Percentiles rank a stretch among this genome's conserved stretches.
These are phyloP conservation scores for Alternaria atra DNA, from an alignment of 2,329 filamentous ascomycete genomes.

Conservation along the genomic window DNA sequence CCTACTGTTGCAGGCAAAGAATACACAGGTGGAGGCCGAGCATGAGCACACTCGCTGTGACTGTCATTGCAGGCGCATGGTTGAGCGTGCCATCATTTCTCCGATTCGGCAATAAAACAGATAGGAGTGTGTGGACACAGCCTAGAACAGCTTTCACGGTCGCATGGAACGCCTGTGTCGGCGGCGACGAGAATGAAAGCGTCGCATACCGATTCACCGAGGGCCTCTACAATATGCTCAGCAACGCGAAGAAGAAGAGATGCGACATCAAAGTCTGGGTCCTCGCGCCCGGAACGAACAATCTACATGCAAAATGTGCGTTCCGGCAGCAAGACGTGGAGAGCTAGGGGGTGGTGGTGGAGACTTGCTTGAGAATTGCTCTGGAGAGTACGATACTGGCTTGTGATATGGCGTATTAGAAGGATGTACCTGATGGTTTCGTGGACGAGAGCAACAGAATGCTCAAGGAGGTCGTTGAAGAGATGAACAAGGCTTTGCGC, in stretches of 20 bases:
- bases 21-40: too few species aligned
- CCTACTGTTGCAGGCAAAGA: too few species aligned
- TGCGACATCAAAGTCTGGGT: slow-evolving; percentile 21
- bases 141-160: too few species aligned
- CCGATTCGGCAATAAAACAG: too few species aligned
- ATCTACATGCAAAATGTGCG: slow-evolving; percentile 9
- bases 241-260: background rate
- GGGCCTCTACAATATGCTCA: slow-evolving; percentile 12
- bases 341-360: slow-evolving; percentile 9
- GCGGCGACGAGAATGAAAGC: slow-evolving; percentile 25
- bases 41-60: too few species aligned
- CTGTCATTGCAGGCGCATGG: too few species aligned
- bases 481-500: slow-evolving; percentile 5
- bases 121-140: too few species aligned
- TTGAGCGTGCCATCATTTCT: too few species aligned
- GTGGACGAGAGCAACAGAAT: slow-evolving; percentile 19
- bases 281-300: slow-evolving; percentile 23
- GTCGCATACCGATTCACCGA: slow-evolving; percentile 10
- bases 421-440: slow-evolving; percentile 11
- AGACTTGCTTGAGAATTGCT: slow-evolving; percentile 19
- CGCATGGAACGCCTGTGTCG: slow-evolving; percentile 23
- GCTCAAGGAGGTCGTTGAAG: slow-evolving; percentile 14
- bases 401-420: slow-evolving; percentile 16
- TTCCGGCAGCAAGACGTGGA: slow-evolving; percentile 11
- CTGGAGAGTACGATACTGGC: slow-evolving; percentile 14